Evolutionary conservation across 1,139 yeast genomes (phyloP).

Genomic region (Blastobotrys proliferans): DNA sequence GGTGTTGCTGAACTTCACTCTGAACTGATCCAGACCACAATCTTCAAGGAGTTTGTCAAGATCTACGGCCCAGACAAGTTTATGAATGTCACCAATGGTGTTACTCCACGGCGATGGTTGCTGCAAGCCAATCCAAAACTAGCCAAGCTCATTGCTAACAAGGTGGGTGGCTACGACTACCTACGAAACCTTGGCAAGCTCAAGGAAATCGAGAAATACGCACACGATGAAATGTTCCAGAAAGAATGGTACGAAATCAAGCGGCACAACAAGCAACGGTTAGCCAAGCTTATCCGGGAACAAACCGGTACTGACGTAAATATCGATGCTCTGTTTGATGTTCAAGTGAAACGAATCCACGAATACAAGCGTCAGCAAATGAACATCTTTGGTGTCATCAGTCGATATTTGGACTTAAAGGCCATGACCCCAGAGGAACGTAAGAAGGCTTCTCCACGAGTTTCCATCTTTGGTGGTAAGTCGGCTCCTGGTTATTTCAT

Average conservation of each 20-base stretch:
- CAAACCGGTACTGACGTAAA: conserved; percentile 63
- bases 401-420: conserved; percentile 76
- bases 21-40: conserved; percentile 82
- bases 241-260: conserved; percentile 70
- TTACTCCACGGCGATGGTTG: conserved; percentile 96
- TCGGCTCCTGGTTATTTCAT: conserved; percentile 96
- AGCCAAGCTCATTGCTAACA: conserved; percentile 65
- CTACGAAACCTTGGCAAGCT: conserved; percentile 65
- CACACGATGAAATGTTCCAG: conserved; percentile 67
- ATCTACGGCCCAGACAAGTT: conserved; percentile 79
- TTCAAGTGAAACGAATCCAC: conserved; percentile 92
- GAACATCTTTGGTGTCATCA: conserved; percentile 83
- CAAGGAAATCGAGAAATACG: conserved; percentile 62
- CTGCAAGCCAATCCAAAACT: conserved; percentile 87
- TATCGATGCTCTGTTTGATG: conserved; percentile 69
- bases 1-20: conserved; percentile 97
- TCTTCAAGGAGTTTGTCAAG: conserved; percentile 83
- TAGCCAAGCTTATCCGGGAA: conserved; percentile 65
- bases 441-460: conserved; percentile 65
- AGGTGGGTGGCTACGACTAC: conserved; percentile 65
- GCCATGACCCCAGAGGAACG: conserved; percentile 64
- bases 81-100: conserved; percentile 90
- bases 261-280: conserved; percentile 60
- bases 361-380: conserved; percentile 95
- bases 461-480: conserved; percentile 85